Base-by-base conservation (phyloP, 768 basidiomycete species). In the Amyloporia xantha region DNA sequence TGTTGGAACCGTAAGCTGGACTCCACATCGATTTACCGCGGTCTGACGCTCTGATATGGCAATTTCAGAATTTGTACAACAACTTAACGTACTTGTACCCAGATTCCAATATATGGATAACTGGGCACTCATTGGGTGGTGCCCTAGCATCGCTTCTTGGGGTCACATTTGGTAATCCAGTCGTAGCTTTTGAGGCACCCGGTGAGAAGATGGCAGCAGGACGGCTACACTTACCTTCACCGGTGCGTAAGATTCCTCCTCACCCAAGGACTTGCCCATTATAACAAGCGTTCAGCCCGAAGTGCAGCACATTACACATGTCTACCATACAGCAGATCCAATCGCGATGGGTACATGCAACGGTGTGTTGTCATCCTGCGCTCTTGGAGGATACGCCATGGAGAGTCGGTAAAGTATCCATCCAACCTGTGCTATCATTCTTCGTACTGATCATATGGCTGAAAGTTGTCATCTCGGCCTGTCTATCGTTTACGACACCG, bases 301-400 rank as follows among this genome's bases (percentile, higher is more conserved):
- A 5, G 76, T 76, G 9, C 80, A 84, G 13, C 87, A 88, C 56
- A 75, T 96, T 52, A 93, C 88, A 0, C 94, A 97, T 64, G 73
- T 98, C 24, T 96, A 88, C 66, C 90, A 96, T 61, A 95, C 86
- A 19, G 94, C 93, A 23, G 94, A 98, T 66, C 94, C 94, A 4
- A 88, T 97, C 44, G 80, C 94, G 17, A 91, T 91, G 83, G 88
- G 88, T 28, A 84, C 81, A 6, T 92, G 91, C 66, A 92, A 79
- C 49, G 90, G 90, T 12, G 70, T 87, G 1, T 59, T 88, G 1
- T 92, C 87, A 0, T 78, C 82, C 1, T 98, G 94, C 62, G 82
- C 86, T 3, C 66, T 91, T 9, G 89, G 76, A 19, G 94, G 94
- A n/a, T 96, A 88, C 60, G 94, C 91, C 2, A 74, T 93, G 75